A percentile compares a stretch with the other conserved stretches of the same genome.
Evolutionary conservation across 2,329 filamentous ascomycete species (phyloP).

Genomic region (Cadophora malorum): DNA sequence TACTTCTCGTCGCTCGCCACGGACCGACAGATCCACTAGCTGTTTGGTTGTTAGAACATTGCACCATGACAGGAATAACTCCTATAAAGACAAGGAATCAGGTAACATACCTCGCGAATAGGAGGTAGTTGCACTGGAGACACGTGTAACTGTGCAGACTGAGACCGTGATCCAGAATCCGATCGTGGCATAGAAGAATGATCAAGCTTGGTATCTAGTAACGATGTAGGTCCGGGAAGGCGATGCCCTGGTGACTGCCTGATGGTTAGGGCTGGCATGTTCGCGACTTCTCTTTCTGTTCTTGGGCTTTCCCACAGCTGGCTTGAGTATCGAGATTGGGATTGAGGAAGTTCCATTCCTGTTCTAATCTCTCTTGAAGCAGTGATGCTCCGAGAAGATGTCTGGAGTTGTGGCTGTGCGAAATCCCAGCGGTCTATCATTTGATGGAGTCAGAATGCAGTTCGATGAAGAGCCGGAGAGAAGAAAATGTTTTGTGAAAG

Average conservation of each 20-base stretch:
- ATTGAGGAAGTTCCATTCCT: conserved; percentile 33
- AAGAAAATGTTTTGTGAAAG: not conserved
- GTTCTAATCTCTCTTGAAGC: not conserved
- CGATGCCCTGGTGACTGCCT: conserved; percentile 25
- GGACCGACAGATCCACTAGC: conserved; percentile 17
- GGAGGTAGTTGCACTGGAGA: conserved; percentile 19
- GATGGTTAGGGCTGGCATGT: conserved; percentile 32
- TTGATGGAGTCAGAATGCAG: not conserved
- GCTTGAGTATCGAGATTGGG: conserved; percentile 27
- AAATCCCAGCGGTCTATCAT: conserved; percentile 12
- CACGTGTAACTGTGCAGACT: conserved; percentile 6
- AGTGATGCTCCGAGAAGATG: not conserved
- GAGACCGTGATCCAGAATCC: not conserved
- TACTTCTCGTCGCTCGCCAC: conserved; percentile 8
- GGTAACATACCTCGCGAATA: conserved; percentile 20
- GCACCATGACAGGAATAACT: not conserved
- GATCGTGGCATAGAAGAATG: not conserved
- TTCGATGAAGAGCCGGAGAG: not conserved
- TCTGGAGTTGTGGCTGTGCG: not conserved
- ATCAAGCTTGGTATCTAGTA: conserved; percentile 15
- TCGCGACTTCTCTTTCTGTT: conserved; percentile 14
- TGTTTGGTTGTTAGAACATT: not conserved
- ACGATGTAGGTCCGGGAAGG: conserved; percentile 22
- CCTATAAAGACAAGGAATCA: not conserved
- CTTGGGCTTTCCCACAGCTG: conserved; percentile 18